Conservation (phyloP, 1,284 basidiomycete genomes). For the Inonotus hispidus region DNA sequence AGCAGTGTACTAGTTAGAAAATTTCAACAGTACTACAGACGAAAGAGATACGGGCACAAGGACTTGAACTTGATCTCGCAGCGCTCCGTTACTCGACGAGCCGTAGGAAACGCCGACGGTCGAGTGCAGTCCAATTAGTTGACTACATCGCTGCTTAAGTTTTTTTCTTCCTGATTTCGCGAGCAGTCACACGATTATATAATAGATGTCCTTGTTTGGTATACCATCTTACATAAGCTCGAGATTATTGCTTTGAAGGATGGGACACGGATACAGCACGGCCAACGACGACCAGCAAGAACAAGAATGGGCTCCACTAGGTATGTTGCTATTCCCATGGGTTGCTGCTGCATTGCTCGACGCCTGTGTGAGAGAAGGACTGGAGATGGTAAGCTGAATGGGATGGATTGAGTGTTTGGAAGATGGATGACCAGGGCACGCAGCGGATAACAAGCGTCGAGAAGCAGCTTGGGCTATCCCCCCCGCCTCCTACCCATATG, state of each 20-base stretch:
- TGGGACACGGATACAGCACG: not conserved
- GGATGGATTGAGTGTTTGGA: constrained; percentile 19
- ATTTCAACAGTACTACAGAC: not conserved
- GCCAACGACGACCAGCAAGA: constrained; percentile 39
- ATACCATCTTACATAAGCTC: no score
- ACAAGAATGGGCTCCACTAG: constrained; percentile 54
- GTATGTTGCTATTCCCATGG: constrained; percentile 16
- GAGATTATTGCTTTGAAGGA: no score
- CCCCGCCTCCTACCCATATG: constrained; percentile 1
- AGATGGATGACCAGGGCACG: constrained; percentile 4
- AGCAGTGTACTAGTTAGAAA: not conserved
- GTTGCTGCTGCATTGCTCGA: not conserved
- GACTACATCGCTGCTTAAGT: constrained; percentile 36
- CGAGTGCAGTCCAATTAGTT: constrained; percentile 35
- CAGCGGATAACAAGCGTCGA: not conserved
- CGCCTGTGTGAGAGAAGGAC: constrained; percentile 20
- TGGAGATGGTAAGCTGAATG: not conserved
- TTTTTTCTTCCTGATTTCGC: not conserved
- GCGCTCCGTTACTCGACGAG: constrained; percentile 43
- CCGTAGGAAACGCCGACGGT: constrained; percentile 29
- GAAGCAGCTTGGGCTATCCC: not conserved
- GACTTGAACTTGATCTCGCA: constrained; percentile 24
- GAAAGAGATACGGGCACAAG: not conserved
- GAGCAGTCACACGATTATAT: not conserved
- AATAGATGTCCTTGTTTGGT: not conserved